A percentile compares a stretch with the other conserved stretches of the same genome.
Evolutionary conservation across 306 rosid species (phyloP).

Genomic region (Quercus parvula): DNA sequence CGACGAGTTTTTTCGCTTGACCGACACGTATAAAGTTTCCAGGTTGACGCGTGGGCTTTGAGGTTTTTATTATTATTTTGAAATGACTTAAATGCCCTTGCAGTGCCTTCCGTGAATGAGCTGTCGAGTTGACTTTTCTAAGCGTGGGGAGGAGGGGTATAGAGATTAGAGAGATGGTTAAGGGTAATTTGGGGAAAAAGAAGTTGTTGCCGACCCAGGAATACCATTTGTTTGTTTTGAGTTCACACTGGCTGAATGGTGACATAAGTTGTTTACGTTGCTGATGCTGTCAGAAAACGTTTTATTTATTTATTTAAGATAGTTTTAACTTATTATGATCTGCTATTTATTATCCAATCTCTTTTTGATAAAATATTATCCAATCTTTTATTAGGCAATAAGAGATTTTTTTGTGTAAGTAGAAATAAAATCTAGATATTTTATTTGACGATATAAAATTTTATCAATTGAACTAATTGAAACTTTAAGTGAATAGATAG

Average conservation of each 20-base stretch:
- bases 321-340: no score
- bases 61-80: accelerated
- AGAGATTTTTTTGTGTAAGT: no score
- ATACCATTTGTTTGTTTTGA: not conserved
- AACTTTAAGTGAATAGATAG: no score
- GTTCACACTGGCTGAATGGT: slow-evolving; percentile 5
- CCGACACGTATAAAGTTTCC: slow-evolving; percentile 44
- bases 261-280: not conserved
- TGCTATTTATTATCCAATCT: no score
- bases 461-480: accelerated
- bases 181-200: slow-evolving; percentile 14
- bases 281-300: not conserved
- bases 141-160: not conserved
- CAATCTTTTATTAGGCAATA: no score
- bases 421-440: accelerated
- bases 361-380: no score
- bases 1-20: slow-evolving; percentile 12
- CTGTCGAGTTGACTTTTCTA: slow-evolving; percentile 36
- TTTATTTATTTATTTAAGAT: no score
- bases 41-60: slow-evolving; percentile 46
- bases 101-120: not conserved
- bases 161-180: not conserved
- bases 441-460: no score
- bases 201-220: not conserved
- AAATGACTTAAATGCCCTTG: slow-evolving; percentile 28